phyloP scores from a whole-genome alignment of 2,329 filamentous ascomycete species.

The Apiospora phragmitis region DNA sequence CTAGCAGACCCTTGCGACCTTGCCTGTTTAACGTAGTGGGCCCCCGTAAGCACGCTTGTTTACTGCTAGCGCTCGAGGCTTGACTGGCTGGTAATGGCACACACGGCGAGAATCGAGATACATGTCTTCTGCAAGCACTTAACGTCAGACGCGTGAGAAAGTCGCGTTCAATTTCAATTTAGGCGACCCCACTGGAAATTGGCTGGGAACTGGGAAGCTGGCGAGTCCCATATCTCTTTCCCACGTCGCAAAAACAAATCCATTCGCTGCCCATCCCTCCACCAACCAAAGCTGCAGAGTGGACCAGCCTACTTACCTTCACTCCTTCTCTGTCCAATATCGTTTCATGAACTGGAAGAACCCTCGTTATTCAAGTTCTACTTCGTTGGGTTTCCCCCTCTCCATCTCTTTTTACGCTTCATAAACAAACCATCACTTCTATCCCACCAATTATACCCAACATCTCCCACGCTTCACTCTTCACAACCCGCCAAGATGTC shows the following conservation, averaged over 20 bases:
- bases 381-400: background rate
- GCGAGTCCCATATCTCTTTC: background rate
- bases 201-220: background rate
- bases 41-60: background rate
- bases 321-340: background rate
- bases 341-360: background rate
- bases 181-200: background rate
- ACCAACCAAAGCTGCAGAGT: conserved; percentile 7
- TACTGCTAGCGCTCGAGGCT: background rate
- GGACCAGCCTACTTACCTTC: background rate
- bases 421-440: background rate
- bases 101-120: too few relatives aligned
- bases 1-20: background rate
- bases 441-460: background rate
- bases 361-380: conserved; percentile 3
- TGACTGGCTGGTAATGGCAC: background rate
- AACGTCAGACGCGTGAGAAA: background rate
- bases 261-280: conserved; percentile 4
- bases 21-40: background rate
- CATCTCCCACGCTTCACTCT: background rate
- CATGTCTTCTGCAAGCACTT: background rate
- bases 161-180: conserved; percentile 7
- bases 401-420: background rate
- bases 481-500: conserved; percentile 63
- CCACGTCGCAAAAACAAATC: conserved; percentile 10